phyloP scores from a whole-genome alignment of 148 eudicot genomes.

The Rhododendron williamsianum region DNA sequence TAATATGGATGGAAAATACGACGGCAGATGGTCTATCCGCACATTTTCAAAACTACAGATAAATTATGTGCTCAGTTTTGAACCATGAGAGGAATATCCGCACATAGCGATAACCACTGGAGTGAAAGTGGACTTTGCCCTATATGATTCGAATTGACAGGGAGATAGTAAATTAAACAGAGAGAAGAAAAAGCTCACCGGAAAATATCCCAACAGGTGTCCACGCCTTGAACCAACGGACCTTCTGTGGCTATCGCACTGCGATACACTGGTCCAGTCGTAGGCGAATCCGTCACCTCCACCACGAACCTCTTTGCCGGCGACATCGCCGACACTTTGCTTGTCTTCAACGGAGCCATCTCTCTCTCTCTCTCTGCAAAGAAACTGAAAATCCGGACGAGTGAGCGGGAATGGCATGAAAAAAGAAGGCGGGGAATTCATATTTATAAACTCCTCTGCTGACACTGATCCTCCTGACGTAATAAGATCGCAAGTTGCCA shows the following conservation, averaged over 20 bases:
- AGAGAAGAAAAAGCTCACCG: constrained; percentile 34
- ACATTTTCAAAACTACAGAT: no score
- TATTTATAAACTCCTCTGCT: not conserved
- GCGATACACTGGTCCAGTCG: constrained; percentile 76
- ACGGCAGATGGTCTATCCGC: no score
- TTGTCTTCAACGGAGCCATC: not conserved
- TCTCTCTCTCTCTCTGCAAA: not conserved
- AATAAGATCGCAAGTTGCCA: not conserved
- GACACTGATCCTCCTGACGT: not conserved
- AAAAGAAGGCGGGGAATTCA: not conserved
- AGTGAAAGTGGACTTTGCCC: no score
- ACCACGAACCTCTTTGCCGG: constrained; percentile 36
- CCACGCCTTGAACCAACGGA: constrained; percentile 49
- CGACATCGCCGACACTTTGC: constrained; percentile 32
- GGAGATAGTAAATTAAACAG: not conserved
- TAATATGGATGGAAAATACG: no score
- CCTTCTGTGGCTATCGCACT: constrained; percentile 71
- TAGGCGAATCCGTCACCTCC: constrained; percentile 62
- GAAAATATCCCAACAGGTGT: constrained; percentile 86
- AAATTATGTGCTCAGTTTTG: no score
- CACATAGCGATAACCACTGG: no score
- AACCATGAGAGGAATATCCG: no score
- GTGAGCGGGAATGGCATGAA: not conserved
- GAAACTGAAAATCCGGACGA: not conserved
- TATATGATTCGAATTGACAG: not conserved